These are phyloP conservation scores for Microdochium trichocladiopsis DNA, from an alignment of 2,329 filamentous ascomycete genomes.

Conservation along the genomic window DNA sequence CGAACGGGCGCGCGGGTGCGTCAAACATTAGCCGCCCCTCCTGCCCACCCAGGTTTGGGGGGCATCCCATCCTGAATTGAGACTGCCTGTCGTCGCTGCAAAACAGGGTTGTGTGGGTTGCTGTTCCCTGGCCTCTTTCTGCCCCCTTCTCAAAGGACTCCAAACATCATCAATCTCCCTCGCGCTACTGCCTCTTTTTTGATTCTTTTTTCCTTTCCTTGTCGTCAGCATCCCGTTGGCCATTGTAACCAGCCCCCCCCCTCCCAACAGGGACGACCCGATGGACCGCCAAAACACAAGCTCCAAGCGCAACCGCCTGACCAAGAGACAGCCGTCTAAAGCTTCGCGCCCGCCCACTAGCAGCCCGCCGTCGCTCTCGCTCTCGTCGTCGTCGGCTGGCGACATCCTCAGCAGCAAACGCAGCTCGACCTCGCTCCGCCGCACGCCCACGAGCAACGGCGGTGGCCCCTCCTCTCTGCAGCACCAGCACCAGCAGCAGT, in stretches of 20 bases:
- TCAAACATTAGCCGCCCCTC: too few relatives aligned
- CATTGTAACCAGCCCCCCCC: too few relatives aligned
- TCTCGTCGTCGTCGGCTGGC: slow-evolving; percentile 2
- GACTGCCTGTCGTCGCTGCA: slow-evolving; percentile 9
- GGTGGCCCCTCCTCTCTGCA: too few relatives aligned
- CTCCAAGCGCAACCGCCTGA: slow-evolving; percentile 17
- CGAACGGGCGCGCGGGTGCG: too few relatives aligned
- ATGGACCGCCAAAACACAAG: slow-evolving; percentile 46
- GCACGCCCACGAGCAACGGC: slow-evolving; percentile 40
- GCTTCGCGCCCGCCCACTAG: slow-evolving; percentile 19
- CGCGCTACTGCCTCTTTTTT: too few relatives aligned
- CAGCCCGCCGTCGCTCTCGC: neutral
- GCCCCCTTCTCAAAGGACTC: slow-evolving; percentile 68
- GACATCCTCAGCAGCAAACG: slow-evolving; percentile 47
- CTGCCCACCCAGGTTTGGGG: too few relatives aligned
- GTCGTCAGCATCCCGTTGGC: too few relatives aligned
- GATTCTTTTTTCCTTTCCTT: too few relatives aligned
- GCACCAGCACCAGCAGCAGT: slow-evolving; percentile 11
- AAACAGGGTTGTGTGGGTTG: too few relatives aligned
- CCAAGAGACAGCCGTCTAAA: neutral
- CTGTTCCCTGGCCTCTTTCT: slow-evolving; percentile 9
- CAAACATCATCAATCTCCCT: slow-evolving; percentile 25
- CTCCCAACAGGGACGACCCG: neutral
- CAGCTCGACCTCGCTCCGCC: slow-evolving; percentile 56
- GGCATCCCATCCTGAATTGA: slow-evolving; percentile 15